Conservation (phyloP, 768 basidiomycete species). For the Amanita rubescens region DNA sequence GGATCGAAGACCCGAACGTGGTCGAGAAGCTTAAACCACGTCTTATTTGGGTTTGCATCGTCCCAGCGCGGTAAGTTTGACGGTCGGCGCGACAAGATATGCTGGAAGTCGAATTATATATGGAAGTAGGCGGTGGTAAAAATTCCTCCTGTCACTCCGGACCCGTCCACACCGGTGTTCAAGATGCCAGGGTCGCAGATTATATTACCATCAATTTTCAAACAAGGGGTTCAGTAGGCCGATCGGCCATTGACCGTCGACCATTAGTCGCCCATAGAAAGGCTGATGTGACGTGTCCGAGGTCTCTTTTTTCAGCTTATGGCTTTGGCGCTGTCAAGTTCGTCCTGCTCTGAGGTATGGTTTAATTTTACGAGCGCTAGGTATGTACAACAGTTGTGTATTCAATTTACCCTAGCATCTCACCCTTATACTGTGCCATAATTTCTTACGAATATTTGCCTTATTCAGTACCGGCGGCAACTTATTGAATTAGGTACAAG, state of each 20-base stretch:
- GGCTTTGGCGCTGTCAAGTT: not conserved
- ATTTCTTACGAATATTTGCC: not conserved
- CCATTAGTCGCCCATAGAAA: not conserved
- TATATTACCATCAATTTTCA: not conserved
- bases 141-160: not conserved
- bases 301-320: not conserved
- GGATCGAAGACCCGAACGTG: not conserved
- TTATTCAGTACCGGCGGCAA: conserved; percentile 6
- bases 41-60: not conserved
- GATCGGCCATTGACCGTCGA: not conserved
- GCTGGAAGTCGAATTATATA: not conserved
- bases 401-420: not conserved
- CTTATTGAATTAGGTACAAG: conserved; percentile 1
- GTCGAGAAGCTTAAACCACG: not conserved
- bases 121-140: not conserved
- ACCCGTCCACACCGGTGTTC: not conserved
- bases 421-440: not conserved
- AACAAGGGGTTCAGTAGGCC: not conserved
- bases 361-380: not conserved
- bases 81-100: not conserved
- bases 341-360: not conserved
- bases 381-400: not conserved
- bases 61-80: not conserved
- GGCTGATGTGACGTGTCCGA: conserved; percentile 5
- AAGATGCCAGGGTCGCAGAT: not conserved